These are phyloP conservation scores for Solanum stenotomum DNA, from an alignment of 257 asterid genomes.

Conservation along the genomic window DNA sequence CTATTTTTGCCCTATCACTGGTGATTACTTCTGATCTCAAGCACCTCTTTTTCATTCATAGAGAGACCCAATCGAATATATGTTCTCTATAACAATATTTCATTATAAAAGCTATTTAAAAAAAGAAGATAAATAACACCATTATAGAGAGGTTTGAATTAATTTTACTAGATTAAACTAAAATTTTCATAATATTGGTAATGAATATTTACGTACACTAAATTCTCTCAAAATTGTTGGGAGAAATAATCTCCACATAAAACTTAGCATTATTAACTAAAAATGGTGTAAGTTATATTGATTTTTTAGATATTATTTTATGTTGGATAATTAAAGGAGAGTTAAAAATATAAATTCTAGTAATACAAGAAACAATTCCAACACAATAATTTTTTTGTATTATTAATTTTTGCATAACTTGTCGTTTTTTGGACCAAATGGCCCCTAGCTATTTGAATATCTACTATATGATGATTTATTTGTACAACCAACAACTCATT, in stretches of 20 bases:
- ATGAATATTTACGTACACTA: not conserved
- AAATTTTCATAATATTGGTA: not conserved
- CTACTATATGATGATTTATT: not conserved
- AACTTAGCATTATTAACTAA: not conserved
- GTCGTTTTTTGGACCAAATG: not conserved
- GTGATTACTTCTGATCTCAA: not conserved
- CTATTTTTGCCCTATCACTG: not conserved
- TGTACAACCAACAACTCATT: not conserved
- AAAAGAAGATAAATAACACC: not conserved
- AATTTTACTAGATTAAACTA: not conserved
- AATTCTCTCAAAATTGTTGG: not conserved
- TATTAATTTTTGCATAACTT: not conserved
- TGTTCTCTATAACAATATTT: not conserved
- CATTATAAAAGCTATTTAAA: not conserved
- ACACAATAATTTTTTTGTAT: not conserved
- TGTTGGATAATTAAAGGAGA: not conserved
- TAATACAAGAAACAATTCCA: not conserved
- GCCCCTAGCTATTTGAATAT: not conserved
- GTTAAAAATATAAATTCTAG: not conserved
- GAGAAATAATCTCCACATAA: not conserved
- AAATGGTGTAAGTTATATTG: not conserved
- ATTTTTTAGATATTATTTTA: not conserved
- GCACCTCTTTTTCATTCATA: not conserved
- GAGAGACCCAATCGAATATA: not conserved
- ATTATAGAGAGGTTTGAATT: not conserved